Base-by-base conservation (phyloP, 768 basidiomycete genomes). In the Termitomyces sp. region DNA sequence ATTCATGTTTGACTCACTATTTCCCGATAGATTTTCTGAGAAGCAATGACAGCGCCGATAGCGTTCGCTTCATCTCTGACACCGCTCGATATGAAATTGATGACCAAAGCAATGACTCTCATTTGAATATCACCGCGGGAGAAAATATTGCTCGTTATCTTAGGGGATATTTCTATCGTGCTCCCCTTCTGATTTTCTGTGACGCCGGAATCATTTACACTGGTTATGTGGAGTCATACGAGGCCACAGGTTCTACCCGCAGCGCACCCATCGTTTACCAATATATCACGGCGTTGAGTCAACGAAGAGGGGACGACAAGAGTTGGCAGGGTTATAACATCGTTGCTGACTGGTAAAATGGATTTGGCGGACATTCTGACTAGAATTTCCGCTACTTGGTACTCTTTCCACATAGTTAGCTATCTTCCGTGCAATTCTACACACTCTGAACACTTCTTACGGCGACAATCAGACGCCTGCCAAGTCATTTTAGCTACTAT, bases 141-240 rank as follows among this genome's bases (percentile, higher is more conserved):
- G 63, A 68, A 55, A 62, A 59, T 46, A 54, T 65, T 23, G 60
- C 65, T 3, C 64, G 66, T 21, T 67, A 62, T 53, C 52, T 68
- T 1, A 55, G 66, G 17, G 67, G 64, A 4, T 60, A 59, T 38
- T 43, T 57, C 5, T 62, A 64, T 52, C 55, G 56, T 14, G 62
- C 64, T 12, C 67, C 66, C 7, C 59, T 68, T 10, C 50, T 68
- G n/a, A 68, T 68, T n/a, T 68, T 62, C 46, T 67, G 66, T 26
- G 63, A 61, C 12, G 15, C 28, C 1, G 59, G 62, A 11, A 58
- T 68, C 43, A 12, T 53, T 37, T 49, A 56, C 33, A 68, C 67
- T 0, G n/a, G 33, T 5, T 67, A 66, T 47, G 67, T 67, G 26
- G 35, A 54, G 6, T 37, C 35, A 19, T 67, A 63, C 42, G 55